A percentile compares a stretch with the other conserved stretches of the same genome.
Evolutionary conservation across 2,329 filamentous ascomycete genomes (phyloP).

Genomic region (Didymella exigua): DNA sequence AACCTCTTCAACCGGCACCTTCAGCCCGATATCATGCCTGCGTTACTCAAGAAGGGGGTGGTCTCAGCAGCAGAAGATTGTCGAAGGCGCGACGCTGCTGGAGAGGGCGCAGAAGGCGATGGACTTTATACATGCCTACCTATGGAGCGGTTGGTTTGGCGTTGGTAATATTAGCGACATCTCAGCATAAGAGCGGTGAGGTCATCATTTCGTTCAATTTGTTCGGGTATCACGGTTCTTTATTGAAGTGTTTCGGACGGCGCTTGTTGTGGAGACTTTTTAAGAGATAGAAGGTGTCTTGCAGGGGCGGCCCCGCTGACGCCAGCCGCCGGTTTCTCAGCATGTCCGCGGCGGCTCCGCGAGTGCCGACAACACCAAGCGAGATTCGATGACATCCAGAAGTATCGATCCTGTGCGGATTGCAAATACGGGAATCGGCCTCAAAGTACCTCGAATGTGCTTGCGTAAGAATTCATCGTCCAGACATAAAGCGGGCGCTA

Average conservation of each 20-base stretch:
- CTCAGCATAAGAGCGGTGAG: slow-evolving; percentile 2
- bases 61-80: slow-evolving; percentile 51
- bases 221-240: background rate
- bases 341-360: background rate
- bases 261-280: slow-evolving; percentile 2
- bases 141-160: slow-evolving; percentile 53
- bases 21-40: slow-evolving; percentile 61
- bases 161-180: slow-evolving; percentile 41
- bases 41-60: slow-evolving; percentile 49
- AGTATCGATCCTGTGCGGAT: background rate
- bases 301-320: slow-evolving; percentile 9
- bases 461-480: background rate
- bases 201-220: slow-evolving; percentile 1
- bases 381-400: background rate
- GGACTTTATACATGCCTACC: slow-evolving; percentile 52
- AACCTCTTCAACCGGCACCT: slow-evolving; percentile 61
- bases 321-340: slow-evolving; percentile 1
- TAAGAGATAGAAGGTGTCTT: slow-evolving; percentile 13
- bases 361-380: background rate
- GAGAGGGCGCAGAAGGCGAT: slow-evolving; percentile 53
- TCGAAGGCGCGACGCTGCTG: slow-evolving; percentile 52
- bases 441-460: slow-evolving; percentile 14
- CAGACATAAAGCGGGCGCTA: background rate
- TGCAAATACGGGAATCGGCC: background rate
- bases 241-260: slow-evolving; percentile 14